Evolutionary conservation across 129 eudicot genomes (phyloP), one percentile per base, ranked within the genome.

Genomic region (Tagetes patula): DNA sequence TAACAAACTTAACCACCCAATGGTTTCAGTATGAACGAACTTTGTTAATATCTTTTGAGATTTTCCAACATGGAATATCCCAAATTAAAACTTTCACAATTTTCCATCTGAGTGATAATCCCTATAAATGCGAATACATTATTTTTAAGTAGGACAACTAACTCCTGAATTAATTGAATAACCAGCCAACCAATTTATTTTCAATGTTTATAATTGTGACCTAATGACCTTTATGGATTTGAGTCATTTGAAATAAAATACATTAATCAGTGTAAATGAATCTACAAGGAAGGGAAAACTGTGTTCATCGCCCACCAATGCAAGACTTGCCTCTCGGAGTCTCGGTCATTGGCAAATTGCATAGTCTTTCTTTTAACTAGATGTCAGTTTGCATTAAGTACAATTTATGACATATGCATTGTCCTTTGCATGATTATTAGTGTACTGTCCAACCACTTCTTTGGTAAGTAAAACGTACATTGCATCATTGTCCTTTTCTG

Each of bases 1-100:
- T 61, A 8, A 45, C 60, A 61, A 61, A 60, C 70, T 12, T 73
- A 61, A 9, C 67, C 8, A 60, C 42, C 42, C 34, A 39, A 40
- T 27, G 50, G 62, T 72, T 72, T 56, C 33, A 53, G 52, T 47
- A 65, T 20, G 59, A 2, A 65, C 6, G 36, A 64, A 9, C 58
- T 72, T 41, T n/a, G 3, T 31, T 72, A 39, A 49, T 37, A 66
- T 43, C 47, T 62, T 70, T 42, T 52, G 5, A 3, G 49, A 65
- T 40, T 72, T 65, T 54, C 40, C 52, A 68, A 20, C 61, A 68
- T 50, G 41, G 37, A 7, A 64, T 38, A 13, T 52, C 34, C 43
- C 65, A 11, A 37, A 20, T 61, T 73, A 37, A 1, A 12, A 55
- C 5, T 52, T 73, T 32, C 59, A 6, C 54, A 52, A 65, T 33